These are phyloP conservation scores for Paramyrothecium sp. DNA, from an alignment of 2,329 filamentous ascomycete genomes.

Conservation along the genomic window DNA sequence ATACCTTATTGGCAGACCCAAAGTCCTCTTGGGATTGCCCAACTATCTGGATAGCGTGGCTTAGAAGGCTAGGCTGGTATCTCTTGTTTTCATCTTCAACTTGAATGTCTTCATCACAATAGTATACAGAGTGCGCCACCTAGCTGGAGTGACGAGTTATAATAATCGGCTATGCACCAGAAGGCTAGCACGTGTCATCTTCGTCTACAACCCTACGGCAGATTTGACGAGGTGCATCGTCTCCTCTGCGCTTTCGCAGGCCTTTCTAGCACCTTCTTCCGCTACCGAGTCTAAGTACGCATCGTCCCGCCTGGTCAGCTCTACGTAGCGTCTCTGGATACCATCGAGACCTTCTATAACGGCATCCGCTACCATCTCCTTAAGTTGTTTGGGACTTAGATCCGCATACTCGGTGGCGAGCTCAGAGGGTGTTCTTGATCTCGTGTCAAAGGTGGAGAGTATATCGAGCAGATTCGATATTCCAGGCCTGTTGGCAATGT, in stretches of 20 bases:
- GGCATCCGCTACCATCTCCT: slow-evolving; percentile 56
- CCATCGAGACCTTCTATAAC: slow-evolving; percentile 52
- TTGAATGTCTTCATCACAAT: no score
- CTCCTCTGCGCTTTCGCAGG: slow-evolving; percentile 57
- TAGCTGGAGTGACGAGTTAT: no score
- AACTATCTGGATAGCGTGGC: no score
- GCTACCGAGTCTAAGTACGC: slow-evolving; percentile 57
- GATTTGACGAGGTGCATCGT: slow-evolving; percentile 54
- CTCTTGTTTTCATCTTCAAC: no score
- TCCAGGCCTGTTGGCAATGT: slow-evolving; percentile 68
- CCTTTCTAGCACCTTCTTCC: slow-evolving; percentile 56
- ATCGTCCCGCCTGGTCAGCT: slow-evolving; percentile 46
- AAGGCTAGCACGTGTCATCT: no score
- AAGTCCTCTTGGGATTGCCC: no score
- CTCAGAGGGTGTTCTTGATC: slow-evolving; percentile 34
- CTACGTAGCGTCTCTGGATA: slow-evolving; percentile 56
- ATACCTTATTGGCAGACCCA: no score
- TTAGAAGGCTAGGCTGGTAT: no score
- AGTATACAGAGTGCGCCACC: no score
- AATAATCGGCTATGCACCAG: no score
- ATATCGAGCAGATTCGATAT: slow-evolving; percentile 86
- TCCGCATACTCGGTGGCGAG: slow-evolving; percentile 37
- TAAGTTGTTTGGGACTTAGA: slow-evolving; percentile 35
- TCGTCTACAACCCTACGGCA: slow-evolving; percentile 46
- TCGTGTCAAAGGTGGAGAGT: slow-evolving; percentile 64